A percentile compares a stretch with the other conserved stretches of the same genome.
Evolutionary conservation across 441 rosid species (phyloP).

Genomic region (Bocquillonia castaneifolia): DNA sequence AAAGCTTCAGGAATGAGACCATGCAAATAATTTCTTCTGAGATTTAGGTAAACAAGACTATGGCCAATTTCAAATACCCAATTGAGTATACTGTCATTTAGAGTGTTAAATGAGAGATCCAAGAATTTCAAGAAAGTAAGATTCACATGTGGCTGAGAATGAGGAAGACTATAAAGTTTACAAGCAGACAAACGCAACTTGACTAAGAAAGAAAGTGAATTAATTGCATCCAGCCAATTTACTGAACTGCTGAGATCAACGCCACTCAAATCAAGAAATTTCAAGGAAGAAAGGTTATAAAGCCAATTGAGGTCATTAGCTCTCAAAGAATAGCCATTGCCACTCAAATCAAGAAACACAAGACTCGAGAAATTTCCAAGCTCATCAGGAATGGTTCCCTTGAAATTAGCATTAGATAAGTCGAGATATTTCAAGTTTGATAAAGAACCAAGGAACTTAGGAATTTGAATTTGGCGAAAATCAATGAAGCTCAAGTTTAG

Average conservation of each 20-base stretch:
- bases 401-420: slow-evolving; percentile 24
- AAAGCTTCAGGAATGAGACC: too few relatives aligned
- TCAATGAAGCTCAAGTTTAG: not conserved
- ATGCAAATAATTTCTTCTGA: too few relatives aligned
- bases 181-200: not conserved
- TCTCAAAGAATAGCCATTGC: not conserved
- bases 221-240: not conserved
- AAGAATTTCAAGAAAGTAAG: slow-evolving; percentile 5
- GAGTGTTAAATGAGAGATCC: slow-evolving; percentile 15
- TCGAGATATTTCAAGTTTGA: slow-evolving; percentile 11
- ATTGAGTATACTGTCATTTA: too few relatives aligned
- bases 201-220: not conserved
- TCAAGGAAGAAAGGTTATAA: slow-evolving; percentile 9
- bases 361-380: slow-evolving; percentile 29
- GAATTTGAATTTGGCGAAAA: not conserved
- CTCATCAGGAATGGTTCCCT: slow-evolving; percentile 20
- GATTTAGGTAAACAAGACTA: too few relatives aligned
- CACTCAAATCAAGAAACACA: slow-evolving; percentile 20
- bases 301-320: slow-evolving; percentile 4
- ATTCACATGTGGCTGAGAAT: not conserved
- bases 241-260: not conserved
- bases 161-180: not conserved
- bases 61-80: too few relatives aligned
- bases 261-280: slow-evolving; percentile 12
- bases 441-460: not conserved